Evolutionary conservation across 2,329 filamentous ascomycete species (phyloP), one percentile per base, ranked within the genome.

Genomic region (Aspergillus proliferans): DNA sequence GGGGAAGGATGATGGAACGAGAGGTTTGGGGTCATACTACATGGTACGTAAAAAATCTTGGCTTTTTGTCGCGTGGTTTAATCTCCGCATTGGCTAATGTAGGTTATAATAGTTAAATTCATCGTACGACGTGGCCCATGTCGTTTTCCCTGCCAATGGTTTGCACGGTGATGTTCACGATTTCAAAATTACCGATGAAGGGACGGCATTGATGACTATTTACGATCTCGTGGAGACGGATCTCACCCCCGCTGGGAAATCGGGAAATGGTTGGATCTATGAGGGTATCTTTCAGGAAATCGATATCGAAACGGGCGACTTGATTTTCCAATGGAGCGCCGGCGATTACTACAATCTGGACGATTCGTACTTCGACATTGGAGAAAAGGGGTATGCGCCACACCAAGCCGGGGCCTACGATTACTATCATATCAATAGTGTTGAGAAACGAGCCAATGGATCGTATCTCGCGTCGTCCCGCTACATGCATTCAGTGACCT

Each of bases 381-480:
- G 22, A 7, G 49, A 50, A 18, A 50, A 46, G 38, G 61, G 56
- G 9, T 43, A 48, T 40, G 54, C 49, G 24, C 56, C 60, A 15
- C 53, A 47, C 8, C 45, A 42, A 36, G 52, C 71, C 3, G 79
- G 71, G 33, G 59, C 72, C 3, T 80, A 71, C 63, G 78, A 80
- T 57, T 80, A 74, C 57, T 78, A 78, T 58, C 76, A 80, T 58
- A 71, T 80, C 58, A 80, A 79, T 61, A 76, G 73, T 39, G 67
- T 78, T 48, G 73, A 76, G 59, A 78, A 78, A 60, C 71, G 76
- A 53, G 54, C 62, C 8, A 62, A 70, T 2, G 75, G 70, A 12
- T 66, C 68, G 46, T 72, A 72, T 45, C 56, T 72, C 10, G 58
- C 76, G 34, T 76, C 71, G 3, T 64, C 67, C 1, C 70, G 76